Base-by-base conservation (phyloP, 2,329 filamentous ascomycete species). In the Colletotrichum liriopes region DNA sequence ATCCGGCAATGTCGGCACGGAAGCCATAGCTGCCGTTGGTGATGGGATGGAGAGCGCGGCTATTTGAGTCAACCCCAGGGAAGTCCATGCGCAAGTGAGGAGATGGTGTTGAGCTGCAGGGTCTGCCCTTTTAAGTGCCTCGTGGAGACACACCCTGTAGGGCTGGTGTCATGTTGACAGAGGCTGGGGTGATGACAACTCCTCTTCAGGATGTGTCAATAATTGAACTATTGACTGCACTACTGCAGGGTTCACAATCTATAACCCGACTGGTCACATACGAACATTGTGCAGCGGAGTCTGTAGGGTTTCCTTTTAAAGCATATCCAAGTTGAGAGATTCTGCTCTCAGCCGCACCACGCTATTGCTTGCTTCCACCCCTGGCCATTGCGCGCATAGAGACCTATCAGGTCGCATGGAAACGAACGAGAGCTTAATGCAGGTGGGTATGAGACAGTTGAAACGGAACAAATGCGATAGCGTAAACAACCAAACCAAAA, bases 1-100 rank as follows among this genome's bases (percentile, higher is more conserved):
- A 23, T 45, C n/a, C 65, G 68, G 58, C 20, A 54, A 39, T 35
- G 26, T 41, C 64, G 65, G 65, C 65, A 68, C 51, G 51, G 68
- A 47, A 68, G 58, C 37, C 68, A 68, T 68, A 49, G 65, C n/a
- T 43, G 47, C 65, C 65, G 68, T 62, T 16, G 37, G 3, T 41
- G 55, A 49, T 61, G 32, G 64, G 68, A 62, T 51, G 45, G n/a
- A 41, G 20, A 29, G 20, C 54, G 65, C 51, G 58, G 51, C 49
- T 68, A 52, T 62, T 39, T 43, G 18, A 16, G 37, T 52, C 7
- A 8, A 47, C 29, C 20, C 56, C 45, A 65, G 68, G 43, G 37
- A 20, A 39, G 58, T 37, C 51, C 64, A 41, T 63, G 68, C 65
- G 32, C 7, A 26, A n/a, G 20, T 26, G 18, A 9, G 26, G 14